phyloP scores from a whole-genome alignment of 2,329 filamentous ascomycete genomes.

The Aureobasidium sp. region DNA sequence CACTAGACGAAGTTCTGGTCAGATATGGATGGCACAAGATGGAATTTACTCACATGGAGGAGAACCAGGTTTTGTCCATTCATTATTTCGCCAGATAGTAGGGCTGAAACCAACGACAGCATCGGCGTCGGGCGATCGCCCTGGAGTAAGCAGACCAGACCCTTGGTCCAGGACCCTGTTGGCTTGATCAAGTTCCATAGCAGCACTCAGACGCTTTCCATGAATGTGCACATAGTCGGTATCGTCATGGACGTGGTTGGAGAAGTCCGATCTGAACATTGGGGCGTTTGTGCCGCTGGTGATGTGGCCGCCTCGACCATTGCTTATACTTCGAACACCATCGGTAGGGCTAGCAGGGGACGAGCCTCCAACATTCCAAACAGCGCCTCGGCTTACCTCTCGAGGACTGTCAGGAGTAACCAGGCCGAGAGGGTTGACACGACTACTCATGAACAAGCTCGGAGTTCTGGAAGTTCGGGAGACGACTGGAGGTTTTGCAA shows the following conservation, averaged over 20 bases:
- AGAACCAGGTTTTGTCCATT: slow-evolving; percentile 28
- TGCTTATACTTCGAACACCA: slow-evolving; percentile 35
- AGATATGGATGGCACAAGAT: slow-evolving; percentile 14
- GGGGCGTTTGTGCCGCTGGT: slow-evolving; percentile 66
- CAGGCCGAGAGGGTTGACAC: background rate
- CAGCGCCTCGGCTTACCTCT: slow-evolving; percentile 54
- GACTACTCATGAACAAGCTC: slow-evolving; percentile 3
- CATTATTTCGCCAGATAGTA: slow-evolving; percentile 32
- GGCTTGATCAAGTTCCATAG: slow-evolving; percentile 68
- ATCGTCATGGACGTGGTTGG: slow-evolving; percentile 34
- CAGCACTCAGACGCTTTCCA: slow-evolving; percentile 65
- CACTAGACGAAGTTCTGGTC: slow-evolving; percentile 16
- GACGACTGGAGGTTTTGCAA: background rate
- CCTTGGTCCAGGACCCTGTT: slow-evolving; percentile 50
- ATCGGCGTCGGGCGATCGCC: background rate
- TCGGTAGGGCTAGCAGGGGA: slow-evolving; percentile 47
- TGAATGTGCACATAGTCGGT: slow-evolving; percentile 61
- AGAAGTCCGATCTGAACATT: slow-evolving; percentile 49
- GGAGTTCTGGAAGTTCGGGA: background rate
- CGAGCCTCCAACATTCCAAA: slow-evolving; percentile 72
- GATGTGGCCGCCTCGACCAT: slow-evolving; percentile 57
- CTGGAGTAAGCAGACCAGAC: background rate
- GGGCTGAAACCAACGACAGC: background rate
- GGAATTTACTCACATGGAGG: slow-evolving; percentile 16
- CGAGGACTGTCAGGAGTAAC: background rate